These are phyloP conservation scores for Vaccinium corymbosum DNA, from an alignment of 148 eudicot species.

Conservation along the genomic window DNA sequence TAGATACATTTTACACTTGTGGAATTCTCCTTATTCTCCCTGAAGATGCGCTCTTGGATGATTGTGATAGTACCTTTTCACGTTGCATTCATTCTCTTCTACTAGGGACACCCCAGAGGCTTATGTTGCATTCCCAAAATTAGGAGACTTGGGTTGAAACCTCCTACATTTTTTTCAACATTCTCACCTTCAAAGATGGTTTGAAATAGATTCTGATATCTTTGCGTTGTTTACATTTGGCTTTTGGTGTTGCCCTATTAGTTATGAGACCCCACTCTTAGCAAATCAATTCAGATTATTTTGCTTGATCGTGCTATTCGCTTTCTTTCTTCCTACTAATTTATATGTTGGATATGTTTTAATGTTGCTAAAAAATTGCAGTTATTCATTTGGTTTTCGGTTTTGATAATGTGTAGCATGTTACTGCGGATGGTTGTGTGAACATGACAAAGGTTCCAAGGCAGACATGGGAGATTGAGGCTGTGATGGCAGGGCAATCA, in stretches of 20 bases:
- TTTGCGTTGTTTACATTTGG: not conserved
- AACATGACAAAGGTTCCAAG: slow-evolving; percentile 92
- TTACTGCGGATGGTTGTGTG: slow-evolving; percentile 69
- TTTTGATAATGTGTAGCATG: slow-evolving; percentile 36
- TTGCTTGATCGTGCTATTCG: not conserved
- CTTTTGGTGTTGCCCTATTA: not conserved
- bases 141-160: not conserved
- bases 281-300: not conserved
- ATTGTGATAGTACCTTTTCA: not conserved
- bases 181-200: not conserved
- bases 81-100: not conserved
- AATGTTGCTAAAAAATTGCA: not conserved
- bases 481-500: slow-evolving; percentile 88
- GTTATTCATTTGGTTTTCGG: not conserved
- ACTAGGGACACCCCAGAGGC: not conserved
- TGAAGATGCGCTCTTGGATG: not conserved
- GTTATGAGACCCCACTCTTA: not conserved
- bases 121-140: not conserved
- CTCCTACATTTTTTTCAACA: not conserved
- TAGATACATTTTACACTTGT: not conserved
- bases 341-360: not conserved
- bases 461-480: slow-evolving; percentile 68
- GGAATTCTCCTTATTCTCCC: not conserved
- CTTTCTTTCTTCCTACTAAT: not conserved
- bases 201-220: not conserved